These are phyloP conservation scores for Physcomitrellopsis africana DNA, from an alignment of 225 moss, liverwort and hornwort genomes.

Conservation along the genomic window DNA sequence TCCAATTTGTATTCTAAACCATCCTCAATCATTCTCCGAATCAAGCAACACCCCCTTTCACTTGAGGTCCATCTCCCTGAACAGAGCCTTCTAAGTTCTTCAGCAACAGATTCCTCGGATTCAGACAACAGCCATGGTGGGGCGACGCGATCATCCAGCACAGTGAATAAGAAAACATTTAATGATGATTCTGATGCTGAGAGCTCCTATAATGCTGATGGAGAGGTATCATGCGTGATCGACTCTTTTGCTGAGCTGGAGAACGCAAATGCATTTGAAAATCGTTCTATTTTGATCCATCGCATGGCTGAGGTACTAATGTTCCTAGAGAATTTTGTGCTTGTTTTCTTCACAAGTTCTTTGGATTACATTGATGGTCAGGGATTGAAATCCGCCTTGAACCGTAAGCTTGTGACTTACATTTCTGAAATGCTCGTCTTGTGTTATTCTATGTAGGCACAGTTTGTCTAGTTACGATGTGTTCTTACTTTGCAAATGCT, in stretches of 20 bases:
- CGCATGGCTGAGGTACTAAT: constrained; percentile 69
- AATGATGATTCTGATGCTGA: constrained; percentile 62
- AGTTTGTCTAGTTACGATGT: no score
- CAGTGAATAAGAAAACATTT: constrained; percentile 41
- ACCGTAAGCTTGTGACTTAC: no score
- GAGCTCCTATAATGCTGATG: constrained; percentile 49
- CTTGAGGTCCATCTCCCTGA: constrained; percentile 61
- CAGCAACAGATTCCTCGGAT: constrained; percentile 57
- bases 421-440: no score
- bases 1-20: no score
- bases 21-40: constrained; percentile 59
- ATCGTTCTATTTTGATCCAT: constrained; percentile 71
- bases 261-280: constrained; percentile 57
- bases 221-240: not conserved
- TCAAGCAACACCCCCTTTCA: constrained; percentile 60
- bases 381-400: no score
- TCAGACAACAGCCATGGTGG: constrained; percentile 51
- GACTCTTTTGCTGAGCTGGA: constrained; percentile 63
- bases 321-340: not conserved
- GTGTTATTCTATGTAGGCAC: no score
- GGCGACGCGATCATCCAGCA: constrained; percentile 53
- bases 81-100: constrained; percentile 50
- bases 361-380: no score
- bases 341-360: no score
- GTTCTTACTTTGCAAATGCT: no score